Conservation (phyloP, 768 basidiomycete species). For the Boletus tylopilopsis region DNA sequence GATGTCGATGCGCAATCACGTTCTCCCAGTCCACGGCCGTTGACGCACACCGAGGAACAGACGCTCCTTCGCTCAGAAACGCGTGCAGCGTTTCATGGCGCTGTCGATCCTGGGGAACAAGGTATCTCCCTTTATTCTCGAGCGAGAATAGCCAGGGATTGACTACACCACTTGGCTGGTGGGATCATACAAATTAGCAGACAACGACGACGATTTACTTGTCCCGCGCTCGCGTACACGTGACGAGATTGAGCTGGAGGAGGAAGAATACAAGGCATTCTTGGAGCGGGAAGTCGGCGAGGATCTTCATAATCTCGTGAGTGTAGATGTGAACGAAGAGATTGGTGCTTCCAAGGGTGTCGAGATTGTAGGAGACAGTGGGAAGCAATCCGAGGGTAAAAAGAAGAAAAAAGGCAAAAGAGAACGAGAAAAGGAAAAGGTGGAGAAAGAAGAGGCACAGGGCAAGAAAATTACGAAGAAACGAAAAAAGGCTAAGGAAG, state of each 20-base stretch:
- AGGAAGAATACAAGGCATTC: slow-evolving; percentile 82
- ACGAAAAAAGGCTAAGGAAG: slow-evolving; percentile 44
- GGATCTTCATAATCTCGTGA: slow-evolving; percentile 66
- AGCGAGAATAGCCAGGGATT: neutral
- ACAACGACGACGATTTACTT: slow-evolving; percentile 68
- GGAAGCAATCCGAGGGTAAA: slow-evolving; percentile 27
- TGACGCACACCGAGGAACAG: slow-evolving; percentile 80
- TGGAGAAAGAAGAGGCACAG: slow-evolving; percentile 17
- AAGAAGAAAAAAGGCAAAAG: slow-evolving; percentile 35
- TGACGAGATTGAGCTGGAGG: slow-evolving; percentile 73
- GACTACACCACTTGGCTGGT: neutral
- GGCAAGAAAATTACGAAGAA: slow-evolving; percentile 21
- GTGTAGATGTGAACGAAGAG: slow-evolving; percentile 35
- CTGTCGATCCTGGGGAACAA: slow-evolving; percentile 17
- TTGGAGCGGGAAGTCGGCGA: slow-evolving; percentile 78
- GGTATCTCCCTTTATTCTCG: slow-evolving; percentile 5
- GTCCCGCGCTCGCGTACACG: slow-evolving; percentile 72
- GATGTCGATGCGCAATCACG: slow-evolving; percentile 43
- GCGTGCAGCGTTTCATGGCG: slow-evolving; percentile 73
- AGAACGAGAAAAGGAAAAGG: slow-evolving; percentile 30
- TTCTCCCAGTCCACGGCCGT: slow-evolving; percentile 52
- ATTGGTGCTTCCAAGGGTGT: slow-evolving; percentile 22
- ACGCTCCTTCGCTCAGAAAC: slow-evolving; percentile 72
- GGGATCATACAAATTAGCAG: slow-evolving; percentile 30
- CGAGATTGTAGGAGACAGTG: slow-evolving; percentile 25